Base-by-base conservation (phyloP, 192 early-diverging fungal genomes). In the Rhizophagus sp. region DNA sequence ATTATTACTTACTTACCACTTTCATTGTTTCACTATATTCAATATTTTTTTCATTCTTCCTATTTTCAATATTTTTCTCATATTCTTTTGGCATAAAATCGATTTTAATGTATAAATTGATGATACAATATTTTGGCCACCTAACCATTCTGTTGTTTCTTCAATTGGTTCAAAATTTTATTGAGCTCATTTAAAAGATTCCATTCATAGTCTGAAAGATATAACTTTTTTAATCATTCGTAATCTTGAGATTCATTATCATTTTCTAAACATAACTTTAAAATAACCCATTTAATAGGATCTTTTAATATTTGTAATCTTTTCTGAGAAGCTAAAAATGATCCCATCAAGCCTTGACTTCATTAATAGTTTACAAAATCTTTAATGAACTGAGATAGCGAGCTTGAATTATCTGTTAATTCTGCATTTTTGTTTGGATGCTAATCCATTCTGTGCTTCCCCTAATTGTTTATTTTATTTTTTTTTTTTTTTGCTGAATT, bases 351-450 rank as follows among this genome's bases (percentile, higher is more conserved):
- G 47, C 52, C 4, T 73, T 73, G 17, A 41, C 30, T 7, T 73
- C 41, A 73, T 41, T 73, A 17, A 73, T 73, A 50, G 71, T n/a
- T 49, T 3, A 3, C 19, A 73, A 52, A 47, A 73, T 73, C 22
- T 73, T 73, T 34, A 68, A 36, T 0, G 25, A 9, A 8, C 4
- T 68, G 30, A 9, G 3, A 0, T 17, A 9, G 4, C 36, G 9
- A 27, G 5, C 4, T 15, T 34, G 15, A 27, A 68, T 15, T 27
- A 68, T 36, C 11, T 27, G 15, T 22, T 6, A 27, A 7, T 5
- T 62, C 15, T 17, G 17, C 6, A 62, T 62, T 62, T 24, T 12
- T 17, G n/a, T 19, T 7, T 7, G 24, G 17, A 17, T 62, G 15
- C 17, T 62, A 62, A 62, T 62, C 24, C 19, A 62, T 62, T 17